phyloP scores from a whole-genome alignment of 306 rosid genomes.

The Arachis hypogaea region DNA sequence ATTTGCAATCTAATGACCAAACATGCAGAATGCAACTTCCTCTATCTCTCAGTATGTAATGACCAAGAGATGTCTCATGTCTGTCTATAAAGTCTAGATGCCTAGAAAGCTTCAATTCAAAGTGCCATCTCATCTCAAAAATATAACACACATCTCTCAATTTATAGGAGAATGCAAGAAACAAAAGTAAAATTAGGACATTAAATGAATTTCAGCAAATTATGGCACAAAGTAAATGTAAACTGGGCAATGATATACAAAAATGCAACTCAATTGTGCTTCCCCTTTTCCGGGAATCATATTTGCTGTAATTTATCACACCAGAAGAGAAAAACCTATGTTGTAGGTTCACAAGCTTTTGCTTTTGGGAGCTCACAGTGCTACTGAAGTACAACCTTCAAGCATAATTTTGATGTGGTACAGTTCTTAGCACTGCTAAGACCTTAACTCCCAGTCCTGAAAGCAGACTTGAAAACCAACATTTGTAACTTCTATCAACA shows the following conservation, averaged over 20 bases:
- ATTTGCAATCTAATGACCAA: slow-evolving; percentile 2
- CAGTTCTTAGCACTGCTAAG: slow-evolving; percentile 11
- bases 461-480: slow-evolving; percentile 10
- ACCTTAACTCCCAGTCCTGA: neutral
- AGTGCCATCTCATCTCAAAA: neutral
- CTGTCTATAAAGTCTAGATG: slow-evolving; percentile 4
- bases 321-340: slow-evolving; percentile 1
- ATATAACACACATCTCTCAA: slow-evolving; percentile 22
- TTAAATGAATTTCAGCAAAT: slow-evolving; percentile 1
- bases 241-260: slow-evolving; percentile 1
- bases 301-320: slow-evolving; percentile 5
- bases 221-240: slow-evolving; percentile 17
- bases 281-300: slow-evolving; percentile 14
- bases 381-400: neutral
- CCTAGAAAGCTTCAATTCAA: slow-evolving; percentile 16
- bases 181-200: slow-evolving; percentile 9
- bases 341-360: neutral
- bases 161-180: slow-evolving; percentile 20
- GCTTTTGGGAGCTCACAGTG: neutral
- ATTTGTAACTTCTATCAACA: neutral
- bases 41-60: slow-evolving; percentile 4
- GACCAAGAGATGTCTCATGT: neutral
- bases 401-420: slow-evolving; percentile 1
- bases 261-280: neutral
- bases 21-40: slow-evolving; percentile 12